These are phyloP conservation scores for Emydomyces testavorans DNA, from an alignment of 2,329 filamentous ascomycete species.

Conservation along the genomic window DNA sequence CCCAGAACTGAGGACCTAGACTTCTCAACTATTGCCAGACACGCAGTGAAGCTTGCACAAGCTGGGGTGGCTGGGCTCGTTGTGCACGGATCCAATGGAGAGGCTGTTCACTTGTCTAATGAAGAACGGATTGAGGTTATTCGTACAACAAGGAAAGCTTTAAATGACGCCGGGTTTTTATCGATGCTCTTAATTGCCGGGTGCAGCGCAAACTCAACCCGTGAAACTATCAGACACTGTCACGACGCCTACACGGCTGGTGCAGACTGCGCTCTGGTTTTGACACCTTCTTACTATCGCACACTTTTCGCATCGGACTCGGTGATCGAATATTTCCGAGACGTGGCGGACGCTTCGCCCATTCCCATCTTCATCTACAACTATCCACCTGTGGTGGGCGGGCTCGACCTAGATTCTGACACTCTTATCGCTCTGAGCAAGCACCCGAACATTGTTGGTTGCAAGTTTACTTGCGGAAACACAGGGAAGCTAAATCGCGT, in stretches of 20 bases:
- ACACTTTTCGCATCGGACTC: constrained; percentile 62
- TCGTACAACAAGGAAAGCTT: constrained; percentile 63
- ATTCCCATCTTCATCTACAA: constrained; percentile 80
- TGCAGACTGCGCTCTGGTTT: constrained; percentile 66
- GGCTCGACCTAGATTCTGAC: constrained; percentile 83
- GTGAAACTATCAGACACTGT: constrained; percentile 65
- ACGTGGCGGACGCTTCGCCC: constrained; percentile 63
- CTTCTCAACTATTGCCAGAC: constrained; percentile 64
- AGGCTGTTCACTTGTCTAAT: constrained; percentile 71
- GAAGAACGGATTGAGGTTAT: constrained; percentile 68
- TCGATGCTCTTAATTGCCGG: constrained; percentile 72
- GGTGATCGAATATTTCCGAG: constrained; percentile 60
- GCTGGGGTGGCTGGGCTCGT: constrained; percentile 72
- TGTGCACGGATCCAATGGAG: constrained; percentile 81
- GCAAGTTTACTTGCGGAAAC: constrained; percentile 86
- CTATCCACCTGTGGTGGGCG: constrained; percentile 76
- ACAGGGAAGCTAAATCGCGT: constrained; percentile 81
- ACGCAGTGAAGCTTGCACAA: constrained; percentile 64
- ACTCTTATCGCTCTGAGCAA: constrained; percentile 66
- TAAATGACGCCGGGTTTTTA: constrained; percentile 67
- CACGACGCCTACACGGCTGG: constrained; percentile 56
- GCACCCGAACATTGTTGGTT: constrained; percentile 75
- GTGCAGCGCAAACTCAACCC: constrained; percentile 68
- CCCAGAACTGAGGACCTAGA: constrained; percentile 74
- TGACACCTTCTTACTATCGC: constrained; percentile 76